phyloP scores from a whole-genome alignment of 2,329 filamentous ascomycete species.

The Fusarium scirpi region DNA sequence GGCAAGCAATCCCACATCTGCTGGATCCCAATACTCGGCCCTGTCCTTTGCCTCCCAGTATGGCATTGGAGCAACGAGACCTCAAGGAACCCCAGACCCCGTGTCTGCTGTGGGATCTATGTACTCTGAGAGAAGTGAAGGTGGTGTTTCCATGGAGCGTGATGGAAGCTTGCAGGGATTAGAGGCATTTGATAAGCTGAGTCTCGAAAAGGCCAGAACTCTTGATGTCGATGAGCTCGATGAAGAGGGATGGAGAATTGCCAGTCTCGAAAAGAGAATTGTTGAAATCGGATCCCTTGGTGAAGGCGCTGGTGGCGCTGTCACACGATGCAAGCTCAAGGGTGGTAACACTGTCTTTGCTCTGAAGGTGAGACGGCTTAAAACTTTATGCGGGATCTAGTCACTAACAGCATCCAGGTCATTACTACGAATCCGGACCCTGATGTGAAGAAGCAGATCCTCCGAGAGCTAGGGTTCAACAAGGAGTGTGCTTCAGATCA shows the following conservation, averaged over 20 bases:
- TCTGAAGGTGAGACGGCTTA: constrained; percentile 77
- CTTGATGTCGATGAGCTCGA: constrained; percentile 95
- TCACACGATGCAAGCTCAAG: constrained; percentile 89
- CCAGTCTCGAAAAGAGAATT: constrained; percentile 88
- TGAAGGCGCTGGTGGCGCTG: constrained; percentile 94
- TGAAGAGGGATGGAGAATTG: constrained; percentile 94
- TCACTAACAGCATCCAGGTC: constrained; percentile 68
- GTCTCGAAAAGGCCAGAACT: constrained; percentile 82
- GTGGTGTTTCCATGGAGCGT: constrained; percentile 81
- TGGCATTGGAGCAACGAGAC: constrained; percentile 73
- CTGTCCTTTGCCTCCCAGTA: constrained; percentile 82
- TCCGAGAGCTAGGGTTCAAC: constrained; percentile 96
- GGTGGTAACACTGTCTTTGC: constrained; percentile 96
- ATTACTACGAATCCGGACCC: constrained; percentile 98
- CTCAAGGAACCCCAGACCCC: constrained; percentile 81
- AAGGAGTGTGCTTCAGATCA: constrained; percentile 96
- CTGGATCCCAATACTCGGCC: constrained; percentile 87
- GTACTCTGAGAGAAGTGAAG: constrained; percentile 84
- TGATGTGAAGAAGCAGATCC: constrained; percentile 97
- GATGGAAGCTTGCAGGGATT: constrained; percentile 84
- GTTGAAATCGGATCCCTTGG: constrained; percentile 89
- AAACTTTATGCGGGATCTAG: neutral
- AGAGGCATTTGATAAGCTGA: constrained; percentile 82
- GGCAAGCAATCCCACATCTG: constrained; percentile 84
- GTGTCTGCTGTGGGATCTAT: constrained; percentile 88